These are phyloP conservation scores for Fusarium sp. DNA, from an alignment of 2,329 filamentous ascomycete genomes.

Conservation along the genomic window DNA sequence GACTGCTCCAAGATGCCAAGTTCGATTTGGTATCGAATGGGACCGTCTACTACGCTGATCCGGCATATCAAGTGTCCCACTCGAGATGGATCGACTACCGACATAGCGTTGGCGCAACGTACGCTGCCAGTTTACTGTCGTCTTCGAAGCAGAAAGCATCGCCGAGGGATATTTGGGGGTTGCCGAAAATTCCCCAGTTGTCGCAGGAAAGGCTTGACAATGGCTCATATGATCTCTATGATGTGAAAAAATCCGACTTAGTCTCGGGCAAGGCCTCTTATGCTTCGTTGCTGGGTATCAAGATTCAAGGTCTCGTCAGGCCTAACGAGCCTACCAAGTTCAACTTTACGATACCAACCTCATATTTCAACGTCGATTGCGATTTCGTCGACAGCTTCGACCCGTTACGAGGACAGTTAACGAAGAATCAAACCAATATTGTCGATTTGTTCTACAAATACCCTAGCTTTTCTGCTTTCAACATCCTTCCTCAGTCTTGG, in stretches of 20 bases:
- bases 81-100: neutral
- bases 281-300: neutral
- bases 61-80: neutral
- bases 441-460: neutral
- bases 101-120: neutral
- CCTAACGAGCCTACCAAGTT: neutral
- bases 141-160: neutral
- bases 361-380: neutral
- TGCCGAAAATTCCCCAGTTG: neutral
- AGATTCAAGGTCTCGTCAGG: neutral
- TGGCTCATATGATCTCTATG: neutral
- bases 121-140: neutral
- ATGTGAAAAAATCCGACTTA: neutral
- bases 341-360: neutral
- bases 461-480: neutral
- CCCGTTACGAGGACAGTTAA: neutral
- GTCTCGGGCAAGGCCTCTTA: neutral
- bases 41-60: neutral
- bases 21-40: neutral
- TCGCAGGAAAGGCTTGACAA: neutral
- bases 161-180: neutral
- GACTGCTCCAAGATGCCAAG: neutral
- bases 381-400: neutral
- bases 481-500: neutral
- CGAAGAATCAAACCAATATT: fast-evolving